phyloP scores from a whole-genome alignment of 2,329 filamentous ascomycete species.

The Aspergillus uvarum region DNA sequence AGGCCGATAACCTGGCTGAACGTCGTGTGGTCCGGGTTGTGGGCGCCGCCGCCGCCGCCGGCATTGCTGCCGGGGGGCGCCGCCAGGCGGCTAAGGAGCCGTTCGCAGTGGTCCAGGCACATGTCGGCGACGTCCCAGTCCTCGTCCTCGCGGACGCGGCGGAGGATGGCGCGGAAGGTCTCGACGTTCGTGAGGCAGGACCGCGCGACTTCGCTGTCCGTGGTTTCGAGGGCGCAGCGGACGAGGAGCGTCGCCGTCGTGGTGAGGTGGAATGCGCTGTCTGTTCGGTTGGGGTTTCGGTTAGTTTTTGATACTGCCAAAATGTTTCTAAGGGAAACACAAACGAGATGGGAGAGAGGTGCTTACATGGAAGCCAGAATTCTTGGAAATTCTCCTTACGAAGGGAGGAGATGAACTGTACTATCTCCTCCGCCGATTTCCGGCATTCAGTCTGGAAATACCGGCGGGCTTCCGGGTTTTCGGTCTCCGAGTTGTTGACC shows the following conservation, averaged over 20 bases:
- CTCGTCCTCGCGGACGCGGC: constrained; percentile 49
- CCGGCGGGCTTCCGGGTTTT: constrained; percentile 50
- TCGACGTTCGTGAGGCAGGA: constrained; percentile 50
- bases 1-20: neutral
- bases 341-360: no score
- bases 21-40: constrained; percentile 13
- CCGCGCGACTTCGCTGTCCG: constrained; percentile 46
- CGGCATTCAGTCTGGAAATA: constrained; percentile 51
- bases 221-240: constrained; percentile 53
- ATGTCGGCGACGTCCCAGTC: constrained; percentile 58
- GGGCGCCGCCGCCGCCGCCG: constrained; percentile 22
- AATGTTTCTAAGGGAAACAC: no score
- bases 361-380: constrained; percentile 53
- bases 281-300: constrained; percentile 21
- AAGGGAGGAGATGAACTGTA: constrained; percentile 51
- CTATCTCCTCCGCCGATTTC: constrained; percentile 47
- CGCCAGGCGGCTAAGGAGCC: constrained; percentile 43
- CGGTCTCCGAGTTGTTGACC: constrained; percentile 42
- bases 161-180: constrained; percentile 49
- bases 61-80: constrained; percentile 6
- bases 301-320: neutral
- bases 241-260: constrained; percentile 55
- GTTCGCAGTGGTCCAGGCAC: constrained; percentile 52
- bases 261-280: constrained; percentile 54
- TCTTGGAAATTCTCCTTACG: constrained; percentile 50